phyloP scores from a whole-genome alignment of 192 early-diverging fungal species.

The Ramicandelaber brevisporus region DNA sequence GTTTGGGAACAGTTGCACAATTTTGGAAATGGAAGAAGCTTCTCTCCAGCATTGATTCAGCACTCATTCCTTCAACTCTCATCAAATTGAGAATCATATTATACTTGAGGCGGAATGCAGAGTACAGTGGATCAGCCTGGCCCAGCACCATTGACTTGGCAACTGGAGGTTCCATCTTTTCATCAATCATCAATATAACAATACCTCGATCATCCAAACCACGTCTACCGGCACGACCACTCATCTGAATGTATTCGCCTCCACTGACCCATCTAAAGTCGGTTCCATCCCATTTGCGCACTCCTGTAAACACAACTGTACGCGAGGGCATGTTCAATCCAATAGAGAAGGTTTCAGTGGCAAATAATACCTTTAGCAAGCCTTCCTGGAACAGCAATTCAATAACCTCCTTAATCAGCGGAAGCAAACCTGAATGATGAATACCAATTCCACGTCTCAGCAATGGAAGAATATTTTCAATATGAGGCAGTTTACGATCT shows the following conservation, averaged over 20 bases:
- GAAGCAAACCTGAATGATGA: conserved; percentile 87
- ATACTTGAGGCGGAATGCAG: conserved; percentile 88
- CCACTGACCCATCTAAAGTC: conserved; percentile 56
- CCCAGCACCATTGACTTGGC: conserved; percentile 88
- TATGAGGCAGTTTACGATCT: conserved; percentile 74
- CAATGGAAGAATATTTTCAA: conserved; percentile 75
- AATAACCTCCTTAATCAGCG: conserved; percentile 89
- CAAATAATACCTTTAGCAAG: conserved; percentile 92
- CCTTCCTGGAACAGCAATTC: conserved; percentile 96
- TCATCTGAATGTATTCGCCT: conserved; percentile 99
- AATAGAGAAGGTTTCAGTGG: conserved; percentile 97
- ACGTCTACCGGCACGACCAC: conserved; percentile 87
- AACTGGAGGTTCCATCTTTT: conserved; percentile 77
- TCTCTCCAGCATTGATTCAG: conserved; percentile 75
- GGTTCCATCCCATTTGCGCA: conserved; percentile 83
- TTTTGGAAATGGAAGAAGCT: conserved; percentile 90
- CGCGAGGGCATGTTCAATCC: conserved; percentile 98
- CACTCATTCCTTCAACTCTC: conserved; percentile 78
- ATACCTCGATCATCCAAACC: conserved; percentile 92
- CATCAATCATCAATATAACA: conserved; percentile 89
- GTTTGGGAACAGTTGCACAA: conserved; percentile 47
- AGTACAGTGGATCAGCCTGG: conserved; percentile 59
- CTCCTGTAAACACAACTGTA: conserved; percentile 87
- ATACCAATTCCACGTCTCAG: conserved; percentile 84
- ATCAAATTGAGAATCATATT: conserved; percentile 92